Percentiles rank a stretch among this genome's conserved stretches.
phyloP scores from a whole-genome alignment of 768 basidiomycete species.

The Rhodocollybia butyracea region DNA sequence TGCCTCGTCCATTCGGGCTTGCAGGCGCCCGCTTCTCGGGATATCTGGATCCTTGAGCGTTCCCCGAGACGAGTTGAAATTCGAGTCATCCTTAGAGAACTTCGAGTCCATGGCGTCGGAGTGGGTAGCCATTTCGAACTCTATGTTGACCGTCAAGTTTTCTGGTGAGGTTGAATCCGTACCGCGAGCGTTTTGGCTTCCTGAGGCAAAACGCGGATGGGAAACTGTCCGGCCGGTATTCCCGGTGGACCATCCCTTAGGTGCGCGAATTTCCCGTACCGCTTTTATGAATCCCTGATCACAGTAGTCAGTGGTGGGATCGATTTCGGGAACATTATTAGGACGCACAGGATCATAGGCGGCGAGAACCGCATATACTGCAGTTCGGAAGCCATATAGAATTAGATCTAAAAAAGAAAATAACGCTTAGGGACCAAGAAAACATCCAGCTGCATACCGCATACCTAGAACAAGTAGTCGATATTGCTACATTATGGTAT shows the following conservation, averaged over 20 bases:
- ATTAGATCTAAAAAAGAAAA: slow-evolving; percentile 10
- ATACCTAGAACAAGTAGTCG: slow-evolving; percentile 15
- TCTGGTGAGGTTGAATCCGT: neutral
- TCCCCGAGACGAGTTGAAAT: neutral
- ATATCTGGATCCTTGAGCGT: neutral
- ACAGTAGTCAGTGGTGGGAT: neutral
- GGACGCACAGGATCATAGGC: slow-evolving; percentile 13
- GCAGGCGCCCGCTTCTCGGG: neutral
- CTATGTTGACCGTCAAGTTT: slow-evolving; percentile 1
- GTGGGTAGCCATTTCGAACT: neutral
- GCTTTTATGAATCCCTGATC: slow-evolving; percentile 12
- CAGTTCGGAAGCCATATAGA: slow-evolving; percentile 15
- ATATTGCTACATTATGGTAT: slow-evolving; percentile 13
- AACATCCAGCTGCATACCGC: neutral
- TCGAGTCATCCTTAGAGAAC: neutral
- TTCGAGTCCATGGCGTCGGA: neutral
- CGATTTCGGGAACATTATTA: neutral
- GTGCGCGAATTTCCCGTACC: slow-evolving; percentile 6
- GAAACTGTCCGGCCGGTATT: neutral
- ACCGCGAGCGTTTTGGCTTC: too few relatives aligned
- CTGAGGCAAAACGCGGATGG: neutral
- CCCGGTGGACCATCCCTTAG: neutral
- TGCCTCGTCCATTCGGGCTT: neutral
- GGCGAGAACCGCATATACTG: slow-evolving; percentile 16
- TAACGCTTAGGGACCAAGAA: neutral